Evolutionary conservation across 129 eudicot genomes (phyloP).

Genomic region (Apium graveolens): DNA sequence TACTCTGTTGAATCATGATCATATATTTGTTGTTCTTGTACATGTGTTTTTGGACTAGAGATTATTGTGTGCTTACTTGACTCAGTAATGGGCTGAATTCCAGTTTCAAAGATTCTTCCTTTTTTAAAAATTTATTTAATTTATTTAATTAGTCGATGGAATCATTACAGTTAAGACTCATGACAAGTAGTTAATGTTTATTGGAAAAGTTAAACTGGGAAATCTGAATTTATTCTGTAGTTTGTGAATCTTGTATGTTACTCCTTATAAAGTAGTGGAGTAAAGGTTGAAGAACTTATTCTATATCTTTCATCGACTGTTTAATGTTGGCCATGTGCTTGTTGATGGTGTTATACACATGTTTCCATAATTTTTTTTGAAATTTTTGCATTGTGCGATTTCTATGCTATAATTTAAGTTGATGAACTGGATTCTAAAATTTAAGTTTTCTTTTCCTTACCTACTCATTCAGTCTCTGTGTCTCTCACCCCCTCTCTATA

Average conservation of each 20-base stretch:
- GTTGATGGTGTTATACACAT: not conserved
- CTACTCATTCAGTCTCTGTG: too few relatives aligned
- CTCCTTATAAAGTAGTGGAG: not conserved
- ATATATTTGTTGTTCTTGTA: not conserved
- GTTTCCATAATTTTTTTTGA: not conserved
- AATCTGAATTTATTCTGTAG: not conserved
- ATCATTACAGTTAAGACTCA: not conserved
- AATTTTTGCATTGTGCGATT: not conserved
- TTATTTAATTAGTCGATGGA: not conserved
- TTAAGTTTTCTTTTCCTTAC: too few relatives aligned
- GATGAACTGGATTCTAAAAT: too few relatives aligned
- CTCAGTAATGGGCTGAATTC: not conserved
- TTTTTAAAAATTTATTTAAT: not conserved
- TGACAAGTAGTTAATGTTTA: not conserved
- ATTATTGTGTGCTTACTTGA: not conserved
- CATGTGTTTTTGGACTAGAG: too few relatives aligned
- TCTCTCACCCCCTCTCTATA: too few relatives aligned
- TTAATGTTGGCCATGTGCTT: constrained; percentile 27
- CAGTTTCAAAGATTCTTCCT: not conserved
- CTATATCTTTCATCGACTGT: not conserved
- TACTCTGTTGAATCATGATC: not conserved
- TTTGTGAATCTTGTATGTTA: not conserved
- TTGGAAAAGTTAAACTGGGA: not conserved
- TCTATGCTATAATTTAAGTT: not conserved
- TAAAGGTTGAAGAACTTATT: not conserved